These are phyloP conservation scores for Cytospora chrysosperma DNA, from an alignment of 2,329 filamentous ascomycete genomes.

Conservation along the genomic window DNA sequence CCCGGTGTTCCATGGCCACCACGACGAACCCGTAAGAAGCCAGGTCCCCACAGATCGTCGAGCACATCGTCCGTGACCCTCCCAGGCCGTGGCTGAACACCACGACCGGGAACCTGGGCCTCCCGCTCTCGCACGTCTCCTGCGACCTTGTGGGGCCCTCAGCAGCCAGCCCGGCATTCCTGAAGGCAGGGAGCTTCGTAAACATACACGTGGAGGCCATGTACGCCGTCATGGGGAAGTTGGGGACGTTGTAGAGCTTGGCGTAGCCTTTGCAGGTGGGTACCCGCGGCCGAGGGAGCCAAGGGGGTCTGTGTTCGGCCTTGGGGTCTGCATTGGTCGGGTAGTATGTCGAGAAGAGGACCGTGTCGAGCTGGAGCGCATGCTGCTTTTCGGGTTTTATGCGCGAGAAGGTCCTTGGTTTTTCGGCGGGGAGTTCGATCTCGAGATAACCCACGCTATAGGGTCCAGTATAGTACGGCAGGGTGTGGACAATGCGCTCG, in stretches of 20 bases:
- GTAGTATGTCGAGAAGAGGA: constrained; percentile 66
- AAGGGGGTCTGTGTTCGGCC: constrained; percentile 55
- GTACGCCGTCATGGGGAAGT: constrained; percentile 48
- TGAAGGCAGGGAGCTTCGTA: constrained; percentile 63
- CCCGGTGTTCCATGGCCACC: constrained; percentile 63
- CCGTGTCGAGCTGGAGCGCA: constrained; percentile 49
- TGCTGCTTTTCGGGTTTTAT: constrained; percentile 41
- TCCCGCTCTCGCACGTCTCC: constrained; percentile 35
- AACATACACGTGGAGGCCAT: constrained; percentile 60
- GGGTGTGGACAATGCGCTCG: constrained; percentile 43
- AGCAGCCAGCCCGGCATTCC: constrained; percentile 58
- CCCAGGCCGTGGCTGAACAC: constrained; percentile 68
- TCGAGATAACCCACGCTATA: constrained; percentile 69
- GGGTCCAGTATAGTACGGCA: constrained; percentile 63
- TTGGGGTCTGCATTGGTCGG: constrained; percentile 43
- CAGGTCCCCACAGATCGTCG: constrained; percentile 63
- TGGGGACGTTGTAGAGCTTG: constrained; percentile 56
- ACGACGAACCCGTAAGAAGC: constrained; percentile 66
- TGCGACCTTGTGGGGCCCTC: constrained; percentile 49
- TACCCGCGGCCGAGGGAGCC: constrained; percentile 59
- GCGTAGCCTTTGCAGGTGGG: constrained; percentile 60
- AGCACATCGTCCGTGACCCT: constrained; percentile 62
- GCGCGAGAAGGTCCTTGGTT: constrained; percentile 40
- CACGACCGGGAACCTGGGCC: constrained; percentile 54
- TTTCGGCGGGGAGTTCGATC: constrained; percentile 57